Base-by-base conservation (phyloP, 495 filamentous ascomycete species). In the Hypoxylon subgilvum region DNA sequence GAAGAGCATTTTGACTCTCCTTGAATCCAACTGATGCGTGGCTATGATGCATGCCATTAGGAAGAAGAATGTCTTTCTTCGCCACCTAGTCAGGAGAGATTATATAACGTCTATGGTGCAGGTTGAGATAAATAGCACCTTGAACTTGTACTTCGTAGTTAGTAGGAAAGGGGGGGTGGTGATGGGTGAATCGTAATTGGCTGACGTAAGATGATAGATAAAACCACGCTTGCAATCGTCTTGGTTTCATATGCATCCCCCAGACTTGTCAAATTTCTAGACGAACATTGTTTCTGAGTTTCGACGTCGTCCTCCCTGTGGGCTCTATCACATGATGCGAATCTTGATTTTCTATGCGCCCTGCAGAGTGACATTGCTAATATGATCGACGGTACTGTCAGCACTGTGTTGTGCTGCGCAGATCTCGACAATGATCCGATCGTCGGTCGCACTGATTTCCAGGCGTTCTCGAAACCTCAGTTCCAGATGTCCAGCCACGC, bases 381-480 rank as follows among this genome's bases (percentile, higher is more conserved):
- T 49, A 53, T 49, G 60, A 63, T 63, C 60, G 30, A 6, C 52
- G 21, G 38, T 49, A 32, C n/a, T n/a, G n/a, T n/a, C n/a, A n/a
- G n/a, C n/a, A n/a, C n/a, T n/a, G 45, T 35, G 23, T 9, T 31
- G 18, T 30, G 23, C 14, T 5, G 23, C 41, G 57, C 14, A 36
- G 60, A 63, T 57, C 60, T 53, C 18, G 17, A 32, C 18, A 44
- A 28, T 7, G 32, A 57, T 63, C 59, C 40, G 13, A 49, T 54
- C 35, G 41, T 48, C 36, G 32, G 52, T 49, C 34, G 47, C 60
- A 63, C 57, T 63, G 39, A 56, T 56, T 61, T 49, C 32, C 43
- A 7, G n/a, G 32, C 35, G 22, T 12, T 43, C 50, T 14, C 51
- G 42, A 57, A 63, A 57, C 52, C 19, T 47, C 17, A 32, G 44